Base-by-base conservation (phyloP, 805 yeast genomes). In the Cyberlindnera galapagoensis region DNA sequence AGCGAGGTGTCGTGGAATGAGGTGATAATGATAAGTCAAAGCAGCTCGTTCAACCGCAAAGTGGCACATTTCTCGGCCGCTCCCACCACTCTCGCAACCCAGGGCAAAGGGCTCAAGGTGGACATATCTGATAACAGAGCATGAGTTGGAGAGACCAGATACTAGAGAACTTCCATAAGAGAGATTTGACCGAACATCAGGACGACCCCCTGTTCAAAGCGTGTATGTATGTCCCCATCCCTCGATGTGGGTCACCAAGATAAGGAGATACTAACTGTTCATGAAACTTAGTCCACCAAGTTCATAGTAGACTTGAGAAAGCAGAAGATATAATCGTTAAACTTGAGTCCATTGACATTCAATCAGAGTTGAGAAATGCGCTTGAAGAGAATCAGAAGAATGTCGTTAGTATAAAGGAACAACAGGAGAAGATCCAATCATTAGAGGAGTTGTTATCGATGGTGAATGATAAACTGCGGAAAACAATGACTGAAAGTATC, bases 401-500 rank as follows among this genome's bases (percentile, higher is more conserved):
- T 7, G 18, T 18, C 20, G 20, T 17, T 9, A 8, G 20, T 21
- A 31, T 35, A 4, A 18, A 24, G 12, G 28, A 28, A 25, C 39
- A 35, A 17, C 30, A 38, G 21, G 14, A 18, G 16, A 17, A 20
- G 19, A 16, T 34, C 21, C 18, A 15, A 5, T 18, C 36, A 21
- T n/a, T 33, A 13, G 29, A 33, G 12, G 24, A 15, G 12, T 35
- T 17, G 40, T 24, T 18, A 15, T 20, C 34, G 17, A 30, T 24
- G 24, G 36, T 54, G 38, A 33, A 43, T 27, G 42, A 33, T 13
- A 54, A 56, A 39, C 36, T 43, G 23, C 38, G 47, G 30, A 9
- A 26, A 7, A 35, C 51, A 12, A 50, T 50, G n/a, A 28, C 15
- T 10, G 60, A 55, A 21, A 46, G 59, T 1, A 29, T 21, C 1